Base-by-base conservation (phyloP, 2,329 filamentous ascomycete species). In the Cryphonectria japonica region DNA sequence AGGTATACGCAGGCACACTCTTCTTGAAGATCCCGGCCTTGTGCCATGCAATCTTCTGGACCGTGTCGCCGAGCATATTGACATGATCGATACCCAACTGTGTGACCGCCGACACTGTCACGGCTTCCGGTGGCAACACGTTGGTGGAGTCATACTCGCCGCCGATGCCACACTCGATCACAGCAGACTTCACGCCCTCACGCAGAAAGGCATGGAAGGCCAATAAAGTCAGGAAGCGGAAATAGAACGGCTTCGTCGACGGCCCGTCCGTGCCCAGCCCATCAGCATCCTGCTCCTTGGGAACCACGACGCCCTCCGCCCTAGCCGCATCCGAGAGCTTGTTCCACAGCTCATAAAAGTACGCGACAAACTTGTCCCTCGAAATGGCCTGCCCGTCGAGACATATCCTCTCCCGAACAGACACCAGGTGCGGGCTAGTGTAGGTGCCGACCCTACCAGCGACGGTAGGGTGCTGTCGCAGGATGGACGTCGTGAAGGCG, bases 91-190 rank as follows among this genome's bases (percentile, higher is more conserved):
- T 92, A 3, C 93, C 94, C 60, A 98, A 80, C 76, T 91, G 94
- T 29, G 94, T 91, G 52, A 98, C 90, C 0, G 92, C 92, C 0
- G 90, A 88, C 1, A 90, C 91, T 8, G 88, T 90, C 0, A 94
- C 92, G 16, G 88, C 85, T 14, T 86, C 84, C 0, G 82, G 69
- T 0, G 85, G 85, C 7, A 99, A 81, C 32, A 98, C 88, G 77
- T 98, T 98, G 13, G 96, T 99, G 39, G 92, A 92, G 78, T 98
- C 95, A 77, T 94, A 94, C 81, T 97, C 93, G 65, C 95, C 96
- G 22, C 96, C 96, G 74, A 98, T 97, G 0, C 96, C 96, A 77
- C 94, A 97, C 82, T 99, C 96, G 46, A 98, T 87, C 13, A 98
- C 89, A 0, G 94, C 95, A 26, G 89, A 89, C 73, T 91, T 86